These are phyloP conservation scores for Afroboletus lepidellus DNA, from an alignment of 1,284 basidiomycete genomes.

Conservation along the genomic window DNA sequence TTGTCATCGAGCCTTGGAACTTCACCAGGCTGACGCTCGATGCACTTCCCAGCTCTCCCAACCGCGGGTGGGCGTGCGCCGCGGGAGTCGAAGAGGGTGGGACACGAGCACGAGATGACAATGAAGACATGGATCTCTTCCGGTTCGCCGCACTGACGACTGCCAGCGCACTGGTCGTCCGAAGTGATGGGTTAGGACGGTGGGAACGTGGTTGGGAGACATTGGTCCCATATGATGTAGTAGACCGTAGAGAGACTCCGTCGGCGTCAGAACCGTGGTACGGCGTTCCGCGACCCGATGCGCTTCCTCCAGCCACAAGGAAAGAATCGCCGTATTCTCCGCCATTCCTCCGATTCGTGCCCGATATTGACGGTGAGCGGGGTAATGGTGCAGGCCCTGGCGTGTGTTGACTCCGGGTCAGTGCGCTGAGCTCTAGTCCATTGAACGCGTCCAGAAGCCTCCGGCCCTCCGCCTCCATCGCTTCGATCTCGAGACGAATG, in stretches of 20 bases:
- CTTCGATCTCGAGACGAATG: conserved; percentile 61
- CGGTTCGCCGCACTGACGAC: conserved; percentile 30
- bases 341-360: conserved; percentile 26
- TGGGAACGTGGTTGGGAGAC: conserved; percentile 35
- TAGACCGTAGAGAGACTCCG: conserved; percentile 30
- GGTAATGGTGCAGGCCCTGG: conserved; percentile 29
- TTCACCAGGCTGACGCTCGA: conserved; percentile 48
- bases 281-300: conserved; percentile 33
- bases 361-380: conserved; percentile 32
- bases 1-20: conserved; percentile 51
- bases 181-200: conserved; percentile 29
- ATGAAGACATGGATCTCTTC: conserved; percentile 50
- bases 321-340: conserved; percentile 29
- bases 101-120: conserved; percentile 42
- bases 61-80: conserved; percentile 21
- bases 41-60: conserved; percentile 38
- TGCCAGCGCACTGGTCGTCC: conserved; percentile 15
- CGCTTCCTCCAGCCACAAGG: conserved; percentile 23
- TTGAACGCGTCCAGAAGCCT: conserved; percentile 73
- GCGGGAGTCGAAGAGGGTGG: conserved; percentile 19
- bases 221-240: conserved; percentile 33
- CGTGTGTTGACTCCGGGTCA: conserved; percentile 51
- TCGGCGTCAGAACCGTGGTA: conserved; percentile 31
- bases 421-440: conserved; percentile 65
- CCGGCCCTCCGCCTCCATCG: conserved; percentile 64